phyloP scores from a whole-genome alignment of 2,329 filamentous ascomycete genomes.

The Aphanocladium album region DNA sequence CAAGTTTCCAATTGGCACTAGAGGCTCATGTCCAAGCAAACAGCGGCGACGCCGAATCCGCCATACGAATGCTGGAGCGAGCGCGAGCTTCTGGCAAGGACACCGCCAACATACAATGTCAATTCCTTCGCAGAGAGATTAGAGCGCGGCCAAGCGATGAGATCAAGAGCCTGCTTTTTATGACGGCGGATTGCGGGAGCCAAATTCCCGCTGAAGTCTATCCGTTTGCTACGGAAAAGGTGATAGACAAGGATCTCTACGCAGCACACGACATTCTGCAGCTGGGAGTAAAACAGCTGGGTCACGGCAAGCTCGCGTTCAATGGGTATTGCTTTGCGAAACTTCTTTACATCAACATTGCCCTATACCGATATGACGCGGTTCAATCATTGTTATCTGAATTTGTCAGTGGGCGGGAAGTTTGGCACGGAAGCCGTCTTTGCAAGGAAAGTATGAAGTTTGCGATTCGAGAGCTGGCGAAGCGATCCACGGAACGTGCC shows the following conservation, averaged over 20 bases:
- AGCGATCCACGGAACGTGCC: constrained; percentile 17
- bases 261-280: constrained; percentile 30
- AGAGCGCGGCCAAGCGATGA: neutral
- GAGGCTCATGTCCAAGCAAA: neutral
- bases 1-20: neutral
- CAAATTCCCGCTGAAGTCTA: constrained; percentile 32
- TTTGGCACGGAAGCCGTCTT: constrained; percentile 32
- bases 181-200: constrained; percentile 18
- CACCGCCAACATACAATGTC: neutral
- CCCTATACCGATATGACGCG: constrained; percentile 26
- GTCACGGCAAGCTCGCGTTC: constrained; percentile 31
- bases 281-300: constrained; percentile 32
- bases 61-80: neutral
- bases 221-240: constrained; percentile 30
- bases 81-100: neutral
- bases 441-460: constrained; percentile 35
- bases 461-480: constrained; percentile 30
- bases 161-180: neutral
- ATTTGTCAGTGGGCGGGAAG: constrained; percentile 27
- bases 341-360: constrained; percentile 31
- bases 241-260: constrained; percentile 24
- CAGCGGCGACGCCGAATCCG: neutral
- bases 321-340: constrained; percentile 34
- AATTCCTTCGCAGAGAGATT: neutral
- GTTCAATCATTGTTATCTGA: constrained; percentile 26